A percentile compares a stretch with the other conserved stretches of the same genome.
phyloP scores from a whole-genome alignment of 2,329 filamentous ascomycete species.

The Cercospora sp. region DNA sequence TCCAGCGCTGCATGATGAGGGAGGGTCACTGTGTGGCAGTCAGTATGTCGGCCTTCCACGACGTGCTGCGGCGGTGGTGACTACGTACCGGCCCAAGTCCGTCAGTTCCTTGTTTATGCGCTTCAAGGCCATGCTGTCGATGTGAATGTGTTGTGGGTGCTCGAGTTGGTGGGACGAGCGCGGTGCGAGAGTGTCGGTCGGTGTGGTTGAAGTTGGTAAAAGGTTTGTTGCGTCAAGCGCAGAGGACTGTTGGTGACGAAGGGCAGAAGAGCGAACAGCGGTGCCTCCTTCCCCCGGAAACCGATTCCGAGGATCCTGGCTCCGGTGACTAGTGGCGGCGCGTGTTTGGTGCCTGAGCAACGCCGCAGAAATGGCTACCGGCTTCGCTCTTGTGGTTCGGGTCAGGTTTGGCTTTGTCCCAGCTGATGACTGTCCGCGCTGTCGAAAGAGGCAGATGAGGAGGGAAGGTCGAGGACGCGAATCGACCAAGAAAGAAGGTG shows the following conservation, averaged over 20 bases:
- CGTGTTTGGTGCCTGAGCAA: conserved; percentile 7
- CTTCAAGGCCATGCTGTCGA: conserved; percentile 74
- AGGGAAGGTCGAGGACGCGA: not conserved
- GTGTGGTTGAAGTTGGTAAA: conserved; percentile 11
- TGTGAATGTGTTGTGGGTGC: conserved; percentile 14
- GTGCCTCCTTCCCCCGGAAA: conserved; percentile 3
- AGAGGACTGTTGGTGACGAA: conserved; percentile 20
- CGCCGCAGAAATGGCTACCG: conserved; percentile 5
- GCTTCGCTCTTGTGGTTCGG: not conserved
- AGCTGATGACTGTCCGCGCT: not conserved
- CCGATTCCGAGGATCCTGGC: conserved; percentile 6
- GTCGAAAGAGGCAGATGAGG: not conserved
- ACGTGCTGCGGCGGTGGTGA: conserved; percentile 22
- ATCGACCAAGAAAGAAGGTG: not conserved
- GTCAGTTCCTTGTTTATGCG: conserved; percentile 89
- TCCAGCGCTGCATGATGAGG: conserved; percentile 96
- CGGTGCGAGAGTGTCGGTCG: conserved; percentile 1
- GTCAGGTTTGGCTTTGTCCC: not conserved
- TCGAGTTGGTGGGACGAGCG: not conserved
- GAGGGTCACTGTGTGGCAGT: conserved; percentile 73
- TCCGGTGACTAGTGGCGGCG: not conserved
- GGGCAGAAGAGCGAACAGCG: conserved; percentile 5
- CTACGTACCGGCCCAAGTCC: conserved; percentile 76
- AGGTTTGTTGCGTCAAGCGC: conserved; percentile 17
- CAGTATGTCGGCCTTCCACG: conserved; percentile 32